Percentiles rank a stretch among this genome's conserved stretches.
phyloP scores from a whole-genome alignment of 345 rosid species.

The Cardiospermum halicacabum region DNA sequence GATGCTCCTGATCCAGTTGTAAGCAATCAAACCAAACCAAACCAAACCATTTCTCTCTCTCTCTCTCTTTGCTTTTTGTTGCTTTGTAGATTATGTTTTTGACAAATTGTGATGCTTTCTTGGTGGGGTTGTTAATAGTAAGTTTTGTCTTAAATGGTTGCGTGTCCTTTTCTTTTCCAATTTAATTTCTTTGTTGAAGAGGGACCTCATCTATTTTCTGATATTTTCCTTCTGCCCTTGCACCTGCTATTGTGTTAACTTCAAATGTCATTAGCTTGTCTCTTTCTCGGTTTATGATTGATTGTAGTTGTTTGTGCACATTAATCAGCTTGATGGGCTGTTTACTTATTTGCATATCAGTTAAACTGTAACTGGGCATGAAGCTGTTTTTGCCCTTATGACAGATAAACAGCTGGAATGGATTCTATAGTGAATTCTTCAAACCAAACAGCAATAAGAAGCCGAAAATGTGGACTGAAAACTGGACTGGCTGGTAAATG shows the following conservation, averaged over 20 bases:
- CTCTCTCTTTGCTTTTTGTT: not conserved
- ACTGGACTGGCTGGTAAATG: constrained; percentile 91
- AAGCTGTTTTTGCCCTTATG: constrained; percentile 7
- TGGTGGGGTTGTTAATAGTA: constrained; percentile 23
- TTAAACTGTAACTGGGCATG: too few relatives aligned
- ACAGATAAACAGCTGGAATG: constrained; percentile 89
- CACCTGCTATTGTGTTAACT: not conserved
- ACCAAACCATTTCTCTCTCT: too few relatives aligned
- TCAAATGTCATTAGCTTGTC: constrained; percentile 2
- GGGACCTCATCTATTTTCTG: constrained; percentile 8
- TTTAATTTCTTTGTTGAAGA: constrained; percentile 8
- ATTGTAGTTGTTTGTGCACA: not conserved
- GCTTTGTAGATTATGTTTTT: constrained; percentile 6
- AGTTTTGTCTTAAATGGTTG: constrained; percentile 7
- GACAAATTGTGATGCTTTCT: constrained; percentile 9
- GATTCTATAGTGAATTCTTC: constrained; percentile 77
- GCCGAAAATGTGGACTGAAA: constrained; percentile 96
- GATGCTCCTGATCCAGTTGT: constrained; percentile 93
- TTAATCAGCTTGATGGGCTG: too few relatives aligned
- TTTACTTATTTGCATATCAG: too few relatives aligned
- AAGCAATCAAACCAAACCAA: too few relatives aligned
- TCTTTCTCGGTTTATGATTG: constrained; percentile 2
- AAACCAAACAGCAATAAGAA: constrained; percentile 53
- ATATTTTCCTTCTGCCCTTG: constrained; percentile 2
- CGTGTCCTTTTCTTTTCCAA: not conserved